These are phyloP conservation scores for Penicillium capsulatum DNA, from an alignment of 2,329 filamentous ascomycete species.

Conservation along the genomic window DNA sequence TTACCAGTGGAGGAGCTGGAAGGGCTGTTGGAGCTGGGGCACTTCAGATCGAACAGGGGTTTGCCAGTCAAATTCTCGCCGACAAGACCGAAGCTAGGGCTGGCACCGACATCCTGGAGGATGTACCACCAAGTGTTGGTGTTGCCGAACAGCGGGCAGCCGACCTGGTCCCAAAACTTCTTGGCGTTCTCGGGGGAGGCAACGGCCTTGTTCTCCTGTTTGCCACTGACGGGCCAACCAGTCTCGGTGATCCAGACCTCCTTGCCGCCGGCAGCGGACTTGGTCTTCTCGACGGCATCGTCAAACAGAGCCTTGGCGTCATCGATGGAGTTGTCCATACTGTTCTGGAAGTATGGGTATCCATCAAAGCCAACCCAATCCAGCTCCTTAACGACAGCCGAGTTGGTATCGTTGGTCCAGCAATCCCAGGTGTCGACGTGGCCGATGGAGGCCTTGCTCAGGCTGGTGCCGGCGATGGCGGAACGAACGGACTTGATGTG, in stretches of 20 bases:
- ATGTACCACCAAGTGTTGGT: conserved; percentile 46
- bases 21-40: conserved; percentile 22
- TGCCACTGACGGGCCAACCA: conserved; percentile 75
- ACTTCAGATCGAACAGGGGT: conserved; percentile 38
- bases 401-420: conserved; percentile 70
- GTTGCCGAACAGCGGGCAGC: conserved; percentile 54
- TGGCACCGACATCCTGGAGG: conserved; percentile 35
- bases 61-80: conserved; percentile 33
- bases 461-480: conserved; percentile 59
- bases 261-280: conserved; percentile 60
- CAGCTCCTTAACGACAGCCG: conserved; percentile 60
- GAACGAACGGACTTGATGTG: conserved; percentile 68
- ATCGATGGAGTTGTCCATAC: conserved; percentile 61
- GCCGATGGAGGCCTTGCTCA: conserved; percentile 57
- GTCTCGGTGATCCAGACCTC: conserved; percentile 84
- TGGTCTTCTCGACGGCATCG: conserved; percentile 59
- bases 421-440: conserved; percentile 89
- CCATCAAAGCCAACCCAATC: conserved; percentile 84
- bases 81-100: conserved; percentile 40
- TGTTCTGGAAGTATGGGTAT: conserved; percentile 78
- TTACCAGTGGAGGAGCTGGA: conserved; percentile 18
- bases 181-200: conserved; percentile 65
- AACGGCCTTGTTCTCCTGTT: conserved; percentile 57
- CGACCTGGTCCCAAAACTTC: conserved; percentile 75
- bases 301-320: conserved; percentile 65